phyloP scores from a whole-genome alignment of 2,329 filamentous ascomycete species.

The Diaporthe caulivora region DNA sequence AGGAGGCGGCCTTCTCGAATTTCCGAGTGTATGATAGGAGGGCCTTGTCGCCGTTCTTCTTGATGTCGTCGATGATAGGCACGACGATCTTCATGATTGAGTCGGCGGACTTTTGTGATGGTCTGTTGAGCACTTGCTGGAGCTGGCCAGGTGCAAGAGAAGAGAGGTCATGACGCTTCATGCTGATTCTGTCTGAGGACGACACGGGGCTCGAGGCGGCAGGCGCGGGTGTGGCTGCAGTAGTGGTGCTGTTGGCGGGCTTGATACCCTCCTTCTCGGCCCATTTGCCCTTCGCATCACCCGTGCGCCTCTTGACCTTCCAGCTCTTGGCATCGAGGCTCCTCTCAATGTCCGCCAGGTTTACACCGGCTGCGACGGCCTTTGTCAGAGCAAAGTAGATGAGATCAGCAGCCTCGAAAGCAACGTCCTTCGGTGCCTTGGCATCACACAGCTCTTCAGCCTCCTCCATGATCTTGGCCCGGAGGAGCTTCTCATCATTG shows the following conservation, averaged over 20 bases:
- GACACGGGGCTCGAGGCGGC: slow-evolving; percentile 43
- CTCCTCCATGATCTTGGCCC: slow-evolving; percentile 99
- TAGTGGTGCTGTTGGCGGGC: slow-evolving; percentile 51
- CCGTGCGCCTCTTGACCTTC: slow-evolving; percentile 93
- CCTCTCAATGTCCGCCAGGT: slow-evolving; percentile 87
- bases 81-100: slow-evolving; percentile 90
- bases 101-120: slow-evolving; percentile 95
- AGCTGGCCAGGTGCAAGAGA: slow-evolving; percentile 75
- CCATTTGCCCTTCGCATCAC: slow-evolving; percentile 95
- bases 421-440: slow-evolving; percentile 82
- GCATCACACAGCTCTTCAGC: slow-evolving; percentile 95
- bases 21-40: slow-evolving; percentile 96
- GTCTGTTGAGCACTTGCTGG: slow-evolving; percentile 81
- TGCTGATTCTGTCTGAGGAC: slow-evolving; percentile 73
- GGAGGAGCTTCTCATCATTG: slow-evolving; percentile 87
- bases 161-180: slow-evolving; percentile 82
- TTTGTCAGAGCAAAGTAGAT: slow-evolving; percentile 96
- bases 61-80: slow-evolving; percentile 92
- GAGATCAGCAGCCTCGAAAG: slow-evolving; percentile 94
- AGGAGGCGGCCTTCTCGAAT: slow-evolving; percentile 94
- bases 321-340: slow-evolving; percentile 95
- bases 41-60: slow-evolving; percentile 85
- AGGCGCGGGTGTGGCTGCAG: slow-evolving; percentile 49
- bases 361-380: slow-evolving; percentile 86
- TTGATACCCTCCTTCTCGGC: slow-evolving; percentile 83